Base-by-base conservation (phyloP, 139 green algal species). In the Coelastrella sp. region DNA sequence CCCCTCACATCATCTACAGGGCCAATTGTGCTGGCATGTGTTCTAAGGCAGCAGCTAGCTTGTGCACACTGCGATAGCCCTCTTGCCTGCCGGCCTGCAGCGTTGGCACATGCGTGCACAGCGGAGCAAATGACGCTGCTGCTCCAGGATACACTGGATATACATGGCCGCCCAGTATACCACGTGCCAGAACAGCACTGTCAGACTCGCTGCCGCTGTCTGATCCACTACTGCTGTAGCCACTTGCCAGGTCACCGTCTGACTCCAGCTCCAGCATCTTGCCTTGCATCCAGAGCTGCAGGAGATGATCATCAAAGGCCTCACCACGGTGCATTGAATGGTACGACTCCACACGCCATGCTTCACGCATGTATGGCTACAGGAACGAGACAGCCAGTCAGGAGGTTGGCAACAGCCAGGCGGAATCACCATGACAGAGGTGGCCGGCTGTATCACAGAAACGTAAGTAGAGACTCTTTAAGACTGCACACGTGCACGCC, bases 331-430 rank as follows among this genome's bases (percentile, higher is more conserved):
- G 87, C 16, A 8, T 66, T 5, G 64, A 19, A 65, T 87, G 77
- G 32, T 22, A 32, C 5, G 65, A 78, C 80, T 84, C 88, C 17
- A 86, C 90, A n/a, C 90, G 83, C 90, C 90, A 96, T 13, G 94
- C 94, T 14, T 92, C 91, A 3, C 85, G 81, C 94, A 96, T 96
- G 92, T 95, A 95, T 17, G 92, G 90, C 74, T 90, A 76, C 73
- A 83, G 10, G 32, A 47, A 47, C 32, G 32, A 47, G 32, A 47
- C 32, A 47, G 32, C 32, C 32, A 47, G 32, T 47, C 32, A 47
- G 32, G 32, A 47, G 32, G 32, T 47, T 47, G 32, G 32, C 32
- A 47, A 47, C 32, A 47, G 32, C 32, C 32, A 71, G 11, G 11
- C 11, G 61, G 11, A 71, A 10, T 71, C 61, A 71, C 61, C 61